phyloP scores from a whole-genome alignment of 2,329 filamentous ascomycete species.

The Aspergillus novofumigatus region DNA sequence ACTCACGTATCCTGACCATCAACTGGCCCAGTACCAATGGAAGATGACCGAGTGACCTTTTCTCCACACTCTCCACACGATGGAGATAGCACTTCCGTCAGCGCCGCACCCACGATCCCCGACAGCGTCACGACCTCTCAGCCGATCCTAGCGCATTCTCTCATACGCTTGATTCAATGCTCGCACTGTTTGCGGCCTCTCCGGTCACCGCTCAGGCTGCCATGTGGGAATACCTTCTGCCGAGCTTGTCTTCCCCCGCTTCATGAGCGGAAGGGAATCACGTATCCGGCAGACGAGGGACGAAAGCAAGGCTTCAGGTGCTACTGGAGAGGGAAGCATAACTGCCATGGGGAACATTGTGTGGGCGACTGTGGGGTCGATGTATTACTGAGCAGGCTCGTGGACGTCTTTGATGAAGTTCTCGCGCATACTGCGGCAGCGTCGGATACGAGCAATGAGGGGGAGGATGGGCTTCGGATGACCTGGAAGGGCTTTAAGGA shows the following conservation, averaged over 20 bases:
- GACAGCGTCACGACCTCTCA: neutral
- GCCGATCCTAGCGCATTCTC: conserved; percentile 44
- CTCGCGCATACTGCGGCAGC: conserved; percentile 9
- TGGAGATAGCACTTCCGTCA: neutral
- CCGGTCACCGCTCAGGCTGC: conserved; percentile 66
- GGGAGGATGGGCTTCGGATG: conserved; percentile 27
- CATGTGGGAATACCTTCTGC: conserved; percentile 78
- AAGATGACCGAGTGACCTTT: neutral
- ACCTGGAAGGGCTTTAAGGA: conserved; percentile 19
- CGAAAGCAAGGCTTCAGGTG: conserved; percentile 70
- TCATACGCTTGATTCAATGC: conserved; percentile 76
- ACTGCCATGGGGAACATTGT: conserved; percentile 68
- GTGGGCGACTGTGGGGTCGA: conserved; percentile 72
- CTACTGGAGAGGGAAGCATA: conserved; percentile 46
- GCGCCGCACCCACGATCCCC: neutral
- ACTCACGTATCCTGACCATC: neutral
- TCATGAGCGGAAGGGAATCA: conserved; percentile 64
- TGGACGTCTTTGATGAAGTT: conserved; percentile 52
- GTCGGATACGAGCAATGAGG: neutral
- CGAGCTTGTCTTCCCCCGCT: conserved; percentile 66
- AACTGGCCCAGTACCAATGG: neutral
- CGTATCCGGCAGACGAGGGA: conserved; percentile 67
- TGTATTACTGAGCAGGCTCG: conserved; percentile 69
- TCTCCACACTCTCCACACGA: neutral
- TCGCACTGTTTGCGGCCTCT: conserved; percentile 66